Percentiles rank a stretch among this genome's conserved stretches.
These are phyloP conservation scores for Pisolithus microcarpus DNA, from an alignment of 768 basidiomycete species.

Conservation along the genomic window DNA sequence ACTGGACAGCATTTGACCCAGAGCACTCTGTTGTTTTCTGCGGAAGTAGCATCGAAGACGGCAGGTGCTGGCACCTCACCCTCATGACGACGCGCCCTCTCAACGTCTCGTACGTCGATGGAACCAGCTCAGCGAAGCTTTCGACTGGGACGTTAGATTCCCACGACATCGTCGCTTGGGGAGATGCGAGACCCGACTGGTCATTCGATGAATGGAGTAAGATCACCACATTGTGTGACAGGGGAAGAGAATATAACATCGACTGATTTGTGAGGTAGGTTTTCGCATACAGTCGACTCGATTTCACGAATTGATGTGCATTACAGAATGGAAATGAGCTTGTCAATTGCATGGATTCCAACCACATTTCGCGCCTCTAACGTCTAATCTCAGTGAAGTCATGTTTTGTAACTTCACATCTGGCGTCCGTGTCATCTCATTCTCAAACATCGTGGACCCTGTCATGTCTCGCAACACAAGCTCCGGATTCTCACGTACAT, in stretches of 20 bases:
- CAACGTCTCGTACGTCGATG: conserved; percentile 31
- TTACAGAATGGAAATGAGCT: conserved; percentile 42
- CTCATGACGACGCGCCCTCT: conserved; percentile 21
- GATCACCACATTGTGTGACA: conserved; percentile 25
- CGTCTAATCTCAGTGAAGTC: conserved; percentile 31
- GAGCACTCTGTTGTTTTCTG: conserved; percentile 37
- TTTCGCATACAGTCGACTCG: too few species aligned
- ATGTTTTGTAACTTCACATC: conserved; percentile 42
- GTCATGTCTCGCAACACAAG: background rate
- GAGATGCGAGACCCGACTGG: conserved; percentile 13
- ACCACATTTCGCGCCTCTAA: too few species aligned
- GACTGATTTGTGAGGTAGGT: conserved; percentile 26
- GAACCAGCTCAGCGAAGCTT: conserved; percentile 26
- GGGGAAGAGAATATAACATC: conserved; percentile 25
- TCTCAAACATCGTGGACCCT: conserved; percentile 25
- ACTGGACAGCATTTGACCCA: conserved; percentile 31
- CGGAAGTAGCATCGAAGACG: conserved; percentile 9
- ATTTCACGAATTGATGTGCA: too few species aligned
- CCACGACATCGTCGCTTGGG: conserved; percentile 32
- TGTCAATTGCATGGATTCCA: conserved; percentile 26
- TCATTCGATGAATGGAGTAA: conserved; percentile 17
- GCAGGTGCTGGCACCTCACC: conserved; percentile 29
- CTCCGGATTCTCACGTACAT: background rate
- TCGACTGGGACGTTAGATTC: conserved; percentile 26
- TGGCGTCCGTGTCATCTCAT: conserved; percentile 35